Percentiles rank a stretch among this genome's conserved stretches.
These are phyloP conservation scores for Avena atlantica DNA, from an alignment of 176 grass and related monocot species.

Conservation along the genomic window DNA sequence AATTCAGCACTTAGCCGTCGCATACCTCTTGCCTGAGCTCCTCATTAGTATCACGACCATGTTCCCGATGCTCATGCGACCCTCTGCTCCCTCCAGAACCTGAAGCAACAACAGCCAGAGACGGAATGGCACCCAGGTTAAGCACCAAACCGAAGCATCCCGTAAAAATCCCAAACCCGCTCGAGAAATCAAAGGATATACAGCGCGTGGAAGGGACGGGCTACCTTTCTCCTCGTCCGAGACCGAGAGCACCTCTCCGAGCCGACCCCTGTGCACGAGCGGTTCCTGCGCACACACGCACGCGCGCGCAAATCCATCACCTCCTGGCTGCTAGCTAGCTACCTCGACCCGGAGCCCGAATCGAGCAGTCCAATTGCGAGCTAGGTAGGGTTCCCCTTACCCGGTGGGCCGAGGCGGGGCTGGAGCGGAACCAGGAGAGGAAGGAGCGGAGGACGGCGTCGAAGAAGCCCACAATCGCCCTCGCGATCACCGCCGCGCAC, in stretches of 20 bases:
- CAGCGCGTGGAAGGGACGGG: background rate
- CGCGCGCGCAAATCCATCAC: background rate
- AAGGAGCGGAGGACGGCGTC: conserved; percentile 59
- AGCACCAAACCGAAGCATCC: background rate
- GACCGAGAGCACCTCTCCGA: conserved; percentile 30
- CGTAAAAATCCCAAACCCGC: background rate
- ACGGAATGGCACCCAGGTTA: background rate
- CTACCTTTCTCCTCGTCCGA: conserved; percentile 41
- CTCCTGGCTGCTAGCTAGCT: background rate
- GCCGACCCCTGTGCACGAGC: conserved; percentile 29
- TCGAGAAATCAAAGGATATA: background rate
- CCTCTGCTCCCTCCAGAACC: background rate
- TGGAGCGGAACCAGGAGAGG: conserved; percentile 53
- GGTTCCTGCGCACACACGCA: background rate
- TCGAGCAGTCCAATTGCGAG: too few relatives aligned
- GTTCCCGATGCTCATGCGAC: background rate
- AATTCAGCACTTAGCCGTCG: background rate
- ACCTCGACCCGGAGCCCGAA: background rate
- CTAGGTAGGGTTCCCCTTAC: conserved; percentile 7
- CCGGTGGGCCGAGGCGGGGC: conserved; percentile 15
- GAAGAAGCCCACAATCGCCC: conserved; percentile 55
- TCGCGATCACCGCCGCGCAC: conserved; percentile 34
- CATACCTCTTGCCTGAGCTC: conserved; percentile 53
- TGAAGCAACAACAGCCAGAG: conserved; percentile 18
- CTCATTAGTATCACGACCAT: background rate